Percentiles rank a stretch among this genome's conserved stretches.
phyloP scores from a whole-genome alignment of 2,329 filamentous ascomycete species.

The Beauveria medogensis region DNA sequence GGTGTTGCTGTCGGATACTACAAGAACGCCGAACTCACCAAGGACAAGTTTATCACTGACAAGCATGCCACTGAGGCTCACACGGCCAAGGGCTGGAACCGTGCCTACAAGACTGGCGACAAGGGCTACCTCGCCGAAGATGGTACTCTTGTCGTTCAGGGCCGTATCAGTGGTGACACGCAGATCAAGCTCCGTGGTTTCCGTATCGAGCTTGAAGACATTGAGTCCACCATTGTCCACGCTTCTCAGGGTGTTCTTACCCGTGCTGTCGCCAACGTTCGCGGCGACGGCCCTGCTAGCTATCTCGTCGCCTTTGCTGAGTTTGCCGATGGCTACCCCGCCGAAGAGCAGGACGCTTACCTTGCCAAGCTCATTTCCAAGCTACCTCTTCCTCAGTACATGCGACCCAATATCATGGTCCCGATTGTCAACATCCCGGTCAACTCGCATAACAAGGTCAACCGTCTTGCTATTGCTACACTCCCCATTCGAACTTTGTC shows the following conservation, averaged over 20 bases:
- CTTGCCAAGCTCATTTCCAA: conserved; percentile 6
- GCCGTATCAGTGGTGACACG: conserved; percentile 33
- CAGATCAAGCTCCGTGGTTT: conserved; percentile 38
- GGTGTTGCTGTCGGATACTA: conserved; percentile 36
- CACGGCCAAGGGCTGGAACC: conserved; percentile 15
- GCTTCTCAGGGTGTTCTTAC: conserved; percentile 14
- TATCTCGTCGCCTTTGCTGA: conserved; percentile 24
- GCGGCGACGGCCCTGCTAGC: conserved; percentile 12
- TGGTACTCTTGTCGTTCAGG: conserved; percentile 27
- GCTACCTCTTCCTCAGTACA: conserved; percentile 12
- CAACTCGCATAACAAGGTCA: conserved; percentile 11
- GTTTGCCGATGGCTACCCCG: conserved; percentile 13
- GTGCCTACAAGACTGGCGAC: conserved; percentile 34
- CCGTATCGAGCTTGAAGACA: conserved; percentile 38
- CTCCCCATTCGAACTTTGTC: conserved; percentile 5
- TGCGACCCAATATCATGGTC: conserved; percentile 11
- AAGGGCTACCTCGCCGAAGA: conserved; percentile 24
- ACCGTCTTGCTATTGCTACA: conserved; percentile 9
- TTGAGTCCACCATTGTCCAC: conserved; percentile 19
- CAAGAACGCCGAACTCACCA: conserved; percentile 16
- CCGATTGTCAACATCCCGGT: conserved; percentile 4
- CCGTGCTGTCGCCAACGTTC: conserved; percentile 18
- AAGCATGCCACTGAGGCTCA: conserved; percentile 12
- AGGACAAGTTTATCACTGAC: conserved; percentile 13
- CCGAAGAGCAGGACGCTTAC: conserved; percentile 7